These are phyloP conservation scores for Aquilaria yunnanensis DNA, from an alignment of 345 rosid genomes.

Conservation along the genomic window DNA sequence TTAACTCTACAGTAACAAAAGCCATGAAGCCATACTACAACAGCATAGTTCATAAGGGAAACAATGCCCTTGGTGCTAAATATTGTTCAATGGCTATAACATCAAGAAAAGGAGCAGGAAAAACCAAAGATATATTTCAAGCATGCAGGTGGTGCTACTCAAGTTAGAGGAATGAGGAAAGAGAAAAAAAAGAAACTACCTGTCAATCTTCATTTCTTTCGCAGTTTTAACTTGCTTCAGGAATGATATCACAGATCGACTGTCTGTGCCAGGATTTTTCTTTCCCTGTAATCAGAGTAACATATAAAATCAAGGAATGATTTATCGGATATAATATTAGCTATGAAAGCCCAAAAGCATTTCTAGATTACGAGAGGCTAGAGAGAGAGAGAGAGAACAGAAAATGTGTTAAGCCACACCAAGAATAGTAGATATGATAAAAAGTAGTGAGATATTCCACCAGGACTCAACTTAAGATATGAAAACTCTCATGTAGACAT, in stretches of 20 bases:
- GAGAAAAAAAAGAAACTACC: constrained; percentile 20
- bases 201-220: constrained; percentile 67
- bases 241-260: constrained; percentile 35
- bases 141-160: neutral
- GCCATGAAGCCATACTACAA: too few relatives aligned
- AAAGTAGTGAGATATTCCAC: neutral
- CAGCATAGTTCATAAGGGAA: too few relatives aligned
- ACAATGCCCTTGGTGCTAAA: too few relatives aligned
- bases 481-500: too few relatives aligned
- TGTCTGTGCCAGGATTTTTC: constrained; percentile 66
- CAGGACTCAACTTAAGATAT: neutral
- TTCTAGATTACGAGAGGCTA: neutral
- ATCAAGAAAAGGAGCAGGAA: too few relatives aligned
- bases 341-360: neutral
- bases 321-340: constrained; percentile 2
- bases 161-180: neutral
- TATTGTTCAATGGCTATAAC: too few relatives aligned
- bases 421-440: neutral
- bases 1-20: too few relatives aligned
- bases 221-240: constrained; percentile 52
- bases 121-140: neutral
- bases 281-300: constrained; percentile 41
- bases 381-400: neutral
- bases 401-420: too few relatives aligned
- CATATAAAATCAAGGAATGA: constrained; percentile 5